Percentiles rank a stretch among this genome's conserved stretches.
These are phyloP conservation scores for Hirsutella rhossiliensis DNA, from an alignment of 2,329 filamentous ascomycete genomes.

Conservation along the genomic window DNA sequence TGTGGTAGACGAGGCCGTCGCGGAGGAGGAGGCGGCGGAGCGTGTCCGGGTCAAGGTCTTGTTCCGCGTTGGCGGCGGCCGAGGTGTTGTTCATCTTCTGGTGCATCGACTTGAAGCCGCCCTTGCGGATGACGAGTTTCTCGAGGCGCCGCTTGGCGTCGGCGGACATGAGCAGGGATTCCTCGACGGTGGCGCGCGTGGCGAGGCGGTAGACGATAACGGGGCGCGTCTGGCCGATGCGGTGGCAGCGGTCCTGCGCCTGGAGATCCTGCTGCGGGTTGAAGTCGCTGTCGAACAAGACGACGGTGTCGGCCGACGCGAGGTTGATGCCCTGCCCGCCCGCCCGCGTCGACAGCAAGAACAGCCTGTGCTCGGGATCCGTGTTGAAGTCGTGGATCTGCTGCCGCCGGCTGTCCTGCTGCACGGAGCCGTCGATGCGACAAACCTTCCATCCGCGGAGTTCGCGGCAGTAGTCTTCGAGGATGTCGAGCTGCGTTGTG, in stretches of 20 bases:
- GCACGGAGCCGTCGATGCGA: constrained; percentile 81
- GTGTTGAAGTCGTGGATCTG: constrained; percentile 67
- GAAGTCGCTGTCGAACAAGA: constrained; percentile 82
- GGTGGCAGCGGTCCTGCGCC: constrained; percentile 87
- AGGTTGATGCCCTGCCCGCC: constrained; percentile 95
- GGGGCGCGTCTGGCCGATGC: constrained; percentile 85
- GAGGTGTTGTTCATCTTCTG: constrained; percentile 43
- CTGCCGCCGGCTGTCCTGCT: constrained; percentile 56
- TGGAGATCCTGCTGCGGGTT: constrained; percentile 97
- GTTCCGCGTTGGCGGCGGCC: constrained; percentile 28
- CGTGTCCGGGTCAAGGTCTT: constrained; percentile 44
- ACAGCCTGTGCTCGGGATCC: constrained; percentile 56
- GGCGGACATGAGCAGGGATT: constrained; percentile 72
- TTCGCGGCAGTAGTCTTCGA: constrained; percentile 72
- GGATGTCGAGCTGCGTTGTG: constrained; percentile 82
- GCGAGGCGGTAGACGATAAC: constrained; percentile 91
- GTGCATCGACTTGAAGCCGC: constrained; percentile 61
- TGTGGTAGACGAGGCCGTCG: constrained; percentile 56
- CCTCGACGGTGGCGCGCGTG: constrained; percentile 86
- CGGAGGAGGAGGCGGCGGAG: constrained; percentile 52
- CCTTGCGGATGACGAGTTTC: constrained; percentile 92
- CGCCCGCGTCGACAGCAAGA: constrained; percentile 79
- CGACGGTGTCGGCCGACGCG: constrained; percentile 80
- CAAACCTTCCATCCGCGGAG: constrained; percentile 72
- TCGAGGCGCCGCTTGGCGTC: constrained; percentile 87